Percentiles rank a stretch among this genome's conserved stretches.
These are phyloP conservation scores for Comarum palustre DNA, from an alignment of 306 rosid genomes.

Conservation along the genomic window DNA sequence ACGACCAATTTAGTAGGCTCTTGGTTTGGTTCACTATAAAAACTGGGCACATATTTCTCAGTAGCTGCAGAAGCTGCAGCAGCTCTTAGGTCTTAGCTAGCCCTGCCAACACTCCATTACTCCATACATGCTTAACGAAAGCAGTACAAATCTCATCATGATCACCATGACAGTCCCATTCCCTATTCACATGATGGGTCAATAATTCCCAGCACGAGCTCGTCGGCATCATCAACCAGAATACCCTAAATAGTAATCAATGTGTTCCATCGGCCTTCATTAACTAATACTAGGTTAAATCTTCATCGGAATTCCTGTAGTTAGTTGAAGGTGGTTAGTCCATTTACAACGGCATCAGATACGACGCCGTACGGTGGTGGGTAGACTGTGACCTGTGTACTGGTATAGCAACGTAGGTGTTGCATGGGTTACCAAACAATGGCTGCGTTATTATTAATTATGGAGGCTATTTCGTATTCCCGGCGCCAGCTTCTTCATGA, in stretches of 20 bases:
- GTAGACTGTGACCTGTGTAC: too few relatives aligned
- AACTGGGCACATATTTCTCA: neutral
- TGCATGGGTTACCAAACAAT: neutral
- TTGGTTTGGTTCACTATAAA: neutral
- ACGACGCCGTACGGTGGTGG: neutral
- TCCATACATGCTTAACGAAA: neutral
- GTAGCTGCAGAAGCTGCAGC: neutral
- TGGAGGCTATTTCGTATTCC: neutral
- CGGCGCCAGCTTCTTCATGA: neutral
- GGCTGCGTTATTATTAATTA: neutral
- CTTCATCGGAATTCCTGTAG: neutral
- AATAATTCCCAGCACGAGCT: constrained; percentile 3
- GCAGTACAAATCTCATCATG: neutral
- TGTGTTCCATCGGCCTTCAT: neutral
- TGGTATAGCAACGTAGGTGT: neutral
- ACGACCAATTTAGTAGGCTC: neutral
- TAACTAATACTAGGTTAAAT: constrained; percentile 1
- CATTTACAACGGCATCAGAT: neutral
- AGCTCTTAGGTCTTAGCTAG: too few relatives aligned
- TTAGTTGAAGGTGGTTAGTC: neutral
- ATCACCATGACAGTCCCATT: neutral
- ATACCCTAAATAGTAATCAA: neutral
- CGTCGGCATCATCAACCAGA: neutral
- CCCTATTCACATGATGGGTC: neutral
- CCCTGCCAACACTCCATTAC: neutral